Evolutionary conservation across 129 eudicot genomes (phyloP).

Genomic region (Gnaphalium uliginosum): DNA sequence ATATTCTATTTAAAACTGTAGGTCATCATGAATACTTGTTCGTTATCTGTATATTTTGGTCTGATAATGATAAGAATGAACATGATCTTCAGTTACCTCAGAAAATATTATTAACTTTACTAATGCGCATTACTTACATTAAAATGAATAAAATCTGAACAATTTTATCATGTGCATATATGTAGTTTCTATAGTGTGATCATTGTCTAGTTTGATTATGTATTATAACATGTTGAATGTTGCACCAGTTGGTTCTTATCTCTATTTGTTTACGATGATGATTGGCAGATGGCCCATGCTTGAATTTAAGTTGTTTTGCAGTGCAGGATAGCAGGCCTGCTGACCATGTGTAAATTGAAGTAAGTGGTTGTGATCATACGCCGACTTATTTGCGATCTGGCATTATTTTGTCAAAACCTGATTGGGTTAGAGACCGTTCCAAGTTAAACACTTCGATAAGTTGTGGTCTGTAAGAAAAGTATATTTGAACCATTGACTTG

Average conservation of each 20-base stretch:
- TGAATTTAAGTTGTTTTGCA: neutral
- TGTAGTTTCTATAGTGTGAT: neutral
- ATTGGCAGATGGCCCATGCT: neutral
- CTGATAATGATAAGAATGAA: neutral
- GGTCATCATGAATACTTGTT: neutral
- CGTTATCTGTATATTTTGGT: neutral
- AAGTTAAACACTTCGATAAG: neutral
- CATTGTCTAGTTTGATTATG: neutral
- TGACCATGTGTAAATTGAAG: neutral
- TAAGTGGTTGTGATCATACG: neutral
- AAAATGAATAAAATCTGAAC: neutral
- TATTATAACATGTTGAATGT: neutral
- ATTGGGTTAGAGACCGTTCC: neutral
- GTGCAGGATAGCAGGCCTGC: neutral
- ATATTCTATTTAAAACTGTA: neutral
- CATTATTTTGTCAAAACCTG: neutral
- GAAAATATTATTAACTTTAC: neutral
- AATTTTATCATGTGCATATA: neutral
- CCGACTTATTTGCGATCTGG: neutral
- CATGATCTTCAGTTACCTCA: neutral
- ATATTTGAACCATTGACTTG: no score
- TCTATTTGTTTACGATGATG: neutral
- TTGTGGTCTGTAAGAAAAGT: neutral
- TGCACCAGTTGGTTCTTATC: neutral
- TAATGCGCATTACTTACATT: neutral